phyloP scores from a whole-genome alignment of 73 alveolate genomes.

The Paramecium pentaurelia region DNA sequence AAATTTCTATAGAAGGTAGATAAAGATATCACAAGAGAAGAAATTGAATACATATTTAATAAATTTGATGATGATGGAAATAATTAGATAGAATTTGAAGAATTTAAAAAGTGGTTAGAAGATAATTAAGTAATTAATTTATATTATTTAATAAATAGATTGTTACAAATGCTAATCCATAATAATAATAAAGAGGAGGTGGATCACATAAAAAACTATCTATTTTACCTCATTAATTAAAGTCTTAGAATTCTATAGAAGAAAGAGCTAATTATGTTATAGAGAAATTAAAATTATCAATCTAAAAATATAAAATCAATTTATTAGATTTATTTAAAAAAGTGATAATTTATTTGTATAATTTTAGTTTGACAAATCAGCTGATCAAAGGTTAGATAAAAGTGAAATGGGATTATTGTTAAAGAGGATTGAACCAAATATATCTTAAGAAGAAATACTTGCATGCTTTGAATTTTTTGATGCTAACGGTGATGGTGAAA shows the following conservation, averaged over 20 bases:
- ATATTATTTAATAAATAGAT: background rate
- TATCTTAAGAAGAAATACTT: background rate
- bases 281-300: slow-evolving; percentile 49
- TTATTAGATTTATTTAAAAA: slow-evolving; percentile 51
- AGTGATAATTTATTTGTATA: background rate
- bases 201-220: slow-evolving; percentile 42
- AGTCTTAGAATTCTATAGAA: background rate
- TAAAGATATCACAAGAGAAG: slow-evolving; percentile 56
- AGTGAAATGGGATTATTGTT: slow-evolving; percentile 42
- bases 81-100: slow-evolving; percentile 57
- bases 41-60: slow-evolving; percentile 58
- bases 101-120: slow-evolving; percentile 62
- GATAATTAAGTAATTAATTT: slow-evolving; percentile 24
- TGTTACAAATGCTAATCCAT: slow-evolving; percentile 1
- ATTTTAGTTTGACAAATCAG: slow-evolving; percentile 46
- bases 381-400: slow-evolving; percentile 50
- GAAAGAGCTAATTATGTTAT: slow-evolving; percentile 61
- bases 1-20: slow-evolving; percentile 48
- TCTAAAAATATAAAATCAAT: slow-evolving; percentile 47
- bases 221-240: slow-evolving; percentile 35
- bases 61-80: slow-evolving; percentile 62
- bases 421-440: slow-evolving; percentile 48
- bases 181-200: slow-evolving; percentile 33
- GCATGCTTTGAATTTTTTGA: slow-evolving; percentile 31
- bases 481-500: slow-evolving; percentile 37